Evolutionary conservation across 2,329 filamentous ascomycete genomes (phyloP).

Genomic region (Coniosporium tulheliwenetii): DNA sequence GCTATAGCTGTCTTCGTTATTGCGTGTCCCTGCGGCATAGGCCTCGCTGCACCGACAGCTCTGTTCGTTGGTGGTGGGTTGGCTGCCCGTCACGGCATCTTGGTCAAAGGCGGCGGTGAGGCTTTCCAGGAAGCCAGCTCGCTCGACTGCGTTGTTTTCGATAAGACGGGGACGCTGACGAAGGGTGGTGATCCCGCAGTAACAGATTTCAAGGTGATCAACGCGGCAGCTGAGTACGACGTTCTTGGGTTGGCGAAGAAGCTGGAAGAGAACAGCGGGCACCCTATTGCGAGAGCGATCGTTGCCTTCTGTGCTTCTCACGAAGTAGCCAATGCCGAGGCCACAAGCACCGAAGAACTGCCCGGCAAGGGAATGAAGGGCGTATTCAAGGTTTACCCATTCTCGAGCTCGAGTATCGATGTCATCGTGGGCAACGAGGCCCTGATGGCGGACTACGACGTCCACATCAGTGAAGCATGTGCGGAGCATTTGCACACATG

Average conservation of each 20-base stretch:
- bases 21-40: slow-evolving; percentile 71
- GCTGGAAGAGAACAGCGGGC: slow-evolving; percentile 56
- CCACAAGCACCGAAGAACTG: slow-evolving; percentile 42
- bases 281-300: slow-evolving; percentile 59
- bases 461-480: slow-evolving; percentile 12
- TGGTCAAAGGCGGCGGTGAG: slow-evolving; percentile 72
- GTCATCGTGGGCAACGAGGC: slow-evolving; percentile 59
- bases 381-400: slow-evolving; percentile 18
- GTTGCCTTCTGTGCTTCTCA: slow-evolving; percentile 42
- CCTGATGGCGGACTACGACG: slow-evolving; percentile 36
- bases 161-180: slow-evolving; percentile 78
- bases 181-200: slow-evolving; percentile 55
- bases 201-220: slow-evolving; percentile 22
- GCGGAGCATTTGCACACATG: slow-evolving; percentile 16
- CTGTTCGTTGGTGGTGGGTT: slow-evolving; percentile 69
- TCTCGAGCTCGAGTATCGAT: slow-evolving; percentile 20
- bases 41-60: slow-evolving; percentile 71
- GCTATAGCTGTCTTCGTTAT: slow-evolving; percentile 79
- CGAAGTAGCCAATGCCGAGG: slow-evolving; percentile 11
- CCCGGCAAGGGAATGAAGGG: slow-evolving; percentile 58
- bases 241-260: slow-evolving; percentile 41
- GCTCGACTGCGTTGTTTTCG: slow-evolving; percentile 67
- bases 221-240: slow-evolving; percentile 7
- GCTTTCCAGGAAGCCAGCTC: slow-evolving; percentile 63
- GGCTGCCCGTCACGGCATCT: slow-evolving; percentile 63